Conservation (phyloP, 2,329 filamentous ascomycete genomes). For the Simplicillium aogashimaense region DNA sequence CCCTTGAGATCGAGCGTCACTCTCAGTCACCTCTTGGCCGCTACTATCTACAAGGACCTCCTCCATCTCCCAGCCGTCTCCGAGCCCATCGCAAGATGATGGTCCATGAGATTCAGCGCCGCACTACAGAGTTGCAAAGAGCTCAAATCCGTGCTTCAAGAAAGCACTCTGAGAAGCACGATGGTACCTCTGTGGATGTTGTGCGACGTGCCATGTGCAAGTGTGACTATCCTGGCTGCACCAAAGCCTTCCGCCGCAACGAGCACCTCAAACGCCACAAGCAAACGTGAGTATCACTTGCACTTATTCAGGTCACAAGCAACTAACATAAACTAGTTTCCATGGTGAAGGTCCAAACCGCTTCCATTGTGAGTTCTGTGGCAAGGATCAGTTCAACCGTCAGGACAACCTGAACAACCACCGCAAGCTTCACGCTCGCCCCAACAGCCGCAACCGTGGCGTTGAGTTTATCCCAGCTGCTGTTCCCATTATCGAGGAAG, state of each 20-base stretch:
- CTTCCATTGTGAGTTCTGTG: constrained; percentile 31
- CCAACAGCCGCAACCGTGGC: constrained; percentile 27
- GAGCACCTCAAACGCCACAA: constrained; percentile 48
- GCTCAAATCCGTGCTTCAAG: constrained; percentile 24
- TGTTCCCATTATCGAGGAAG: constrained; percentile 27
- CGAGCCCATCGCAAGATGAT: constrained; percentile 28
- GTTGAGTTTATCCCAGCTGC: constrained; percentile 29
- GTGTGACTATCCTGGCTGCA: constrained; percentile 36
- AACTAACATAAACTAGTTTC: constrained; percentile 14
- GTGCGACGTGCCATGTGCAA: constrained; percentile 30
- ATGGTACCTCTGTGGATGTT: constrained; percentile 21
- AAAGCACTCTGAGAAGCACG: constrained; percentile 18
- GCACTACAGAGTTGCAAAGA: constrained; percentile 31
- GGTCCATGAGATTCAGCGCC: constrained; percentile 31
- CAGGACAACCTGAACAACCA: constrained; percentile 32
- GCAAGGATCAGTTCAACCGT: constrained; percentile 29
- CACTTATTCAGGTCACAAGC: not conserved
- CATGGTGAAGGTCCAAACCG: constrained; percentile 28
- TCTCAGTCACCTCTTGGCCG: constrained; percentile 21
- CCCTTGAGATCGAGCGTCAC: constrained; percentile 24
- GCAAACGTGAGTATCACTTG: constrained; percentile 31
- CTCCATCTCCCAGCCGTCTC: constrained; percentile 21
- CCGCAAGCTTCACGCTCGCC: constrained; percentile 28
- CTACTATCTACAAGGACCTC: constrained; percentile 20
- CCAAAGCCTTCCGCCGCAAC: constrained; percentile 38